Base-by-base conservation (phyloP, 208 protist species). In the Leishmania arabica region DNA sequence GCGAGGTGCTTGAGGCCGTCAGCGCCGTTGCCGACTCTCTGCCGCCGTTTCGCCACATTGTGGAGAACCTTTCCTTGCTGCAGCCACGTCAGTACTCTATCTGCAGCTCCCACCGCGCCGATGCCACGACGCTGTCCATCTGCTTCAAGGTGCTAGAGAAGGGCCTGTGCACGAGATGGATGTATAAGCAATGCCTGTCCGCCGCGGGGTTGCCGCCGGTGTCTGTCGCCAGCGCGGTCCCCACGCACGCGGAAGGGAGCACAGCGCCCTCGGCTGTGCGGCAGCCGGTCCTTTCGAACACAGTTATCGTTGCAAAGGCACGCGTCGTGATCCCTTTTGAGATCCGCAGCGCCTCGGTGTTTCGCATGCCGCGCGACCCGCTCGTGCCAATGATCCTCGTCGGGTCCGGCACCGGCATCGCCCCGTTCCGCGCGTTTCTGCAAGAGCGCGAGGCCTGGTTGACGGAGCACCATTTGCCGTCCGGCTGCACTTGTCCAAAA, bases 81-180 rank as follows among this genome's bases (percentile, higher is more conserved):
- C 88, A 95, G 76, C 93, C 89, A 2, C 89, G 98, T n/a, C 96
- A 95, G 86, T 99, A 98, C 84, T 98, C 95, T 15, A 98, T 99
- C 73, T 89, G 91, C 54, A 98, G 92, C 49, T 95, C 95, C 1
- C 68, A 80, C 70, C 53, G 71, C 9, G 73, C 77, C 42, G 58
- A 95, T 76, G 79, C 88, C 21, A 71, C 87, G n/a, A 79, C 70
- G 47, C 86, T 98, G 40, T 86, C 92, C 31, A 88, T 98, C 62
- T 96, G 91, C 70, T 91, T 96, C 54, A 95, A 93, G 51, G 84
- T 99, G 53, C 86, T 95, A 8, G 80, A 90, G 47, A 92, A 91
- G 24, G 91, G 91, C 1, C 79, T 93, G 53, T 95, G 90, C 81
- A 93, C 89, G 5, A 75, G 81, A 53, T 93, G 90, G 91, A 75